A percentile compares a stretch with the other conserved stretches of the same genome.
Conservation (phyloP, 2,329 filamentous ascomycete genomes). For the Trichoderma koningiopsis region DNA sequence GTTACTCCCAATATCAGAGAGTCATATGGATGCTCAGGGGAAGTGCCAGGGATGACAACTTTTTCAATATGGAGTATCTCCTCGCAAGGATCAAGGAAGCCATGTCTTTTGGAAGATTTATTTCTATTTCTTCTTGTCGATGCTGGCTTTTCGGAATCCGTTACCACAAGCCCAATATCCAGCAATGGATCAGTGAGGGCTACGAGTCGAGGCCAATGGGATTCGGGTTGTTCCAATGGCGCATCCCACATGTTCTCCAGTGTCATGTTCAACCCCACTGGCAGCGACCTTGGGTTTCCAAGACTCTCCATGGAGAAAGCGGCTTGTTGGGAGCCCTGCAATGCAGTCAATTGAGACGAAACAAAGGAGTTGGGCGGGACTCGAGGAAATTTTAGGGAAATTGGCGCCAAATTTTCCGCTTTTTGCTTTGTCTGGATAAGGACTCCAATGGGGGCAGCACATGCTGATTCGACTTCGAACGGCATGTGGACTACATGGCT, state of each 20-base stretch:
- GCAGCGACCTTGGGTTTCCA: slow-evolving; percentile 57
- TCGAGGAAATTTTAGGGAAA: slow-evolving; percentile 58
- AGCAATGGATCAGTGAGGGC: slow-evolving; percentile 83
- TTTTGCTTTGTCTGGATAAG: slow-evolving; percentile 80
- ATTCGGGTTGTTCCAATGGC: slow-evolving; percentile 54
- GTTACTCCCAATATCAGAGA: slow-evolving; percentile 77
- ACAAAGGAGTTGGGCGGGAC: slow-evolving; percentile 84
- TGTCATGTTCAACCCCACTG: slow-evolving; percentile 54
- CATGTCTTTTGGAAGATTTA: slow-evolving; percentile 45
- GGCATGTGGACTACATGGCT: slow-evolving; percentile 90
- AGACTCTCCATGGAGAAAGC: slow-evolving; percentile 60
- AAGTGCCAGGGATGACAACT: slow-evolving; percentile 56
- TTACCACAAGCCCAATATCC: slow-evolving; percentile 81
- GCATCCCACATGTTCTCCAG: slow-evolving; percentile 61
- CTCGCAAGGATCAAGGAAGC: slow-evolving; percentile 72
- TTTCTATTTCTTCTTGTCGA: slow-evolving; percentile 36
- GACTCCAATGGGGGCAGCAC: slow-evolving; percentile 79
- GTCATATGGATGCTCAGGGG: slow-evolving; percentile 43
- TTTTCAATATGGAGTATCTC: slow-evolving; percentile 82
- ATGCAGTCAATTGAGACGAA: slow-evolving; percentile 63
- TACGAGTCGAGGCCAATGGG: slow-evolving; percentile 74
- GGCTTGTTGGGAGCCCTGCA: slow-evolving; percentile 53
- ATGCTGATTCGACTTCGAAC: slow-evolving; percentile 88
- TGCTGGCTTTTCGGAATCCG: slow-evolving; percentile 50
- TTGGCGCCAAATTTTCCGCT: slow-evolving; percentile 51